phyloP scores from a whole-genome alignment of 108 stramenopile genomes.

The Nannochloropsis granulata region DNA sequence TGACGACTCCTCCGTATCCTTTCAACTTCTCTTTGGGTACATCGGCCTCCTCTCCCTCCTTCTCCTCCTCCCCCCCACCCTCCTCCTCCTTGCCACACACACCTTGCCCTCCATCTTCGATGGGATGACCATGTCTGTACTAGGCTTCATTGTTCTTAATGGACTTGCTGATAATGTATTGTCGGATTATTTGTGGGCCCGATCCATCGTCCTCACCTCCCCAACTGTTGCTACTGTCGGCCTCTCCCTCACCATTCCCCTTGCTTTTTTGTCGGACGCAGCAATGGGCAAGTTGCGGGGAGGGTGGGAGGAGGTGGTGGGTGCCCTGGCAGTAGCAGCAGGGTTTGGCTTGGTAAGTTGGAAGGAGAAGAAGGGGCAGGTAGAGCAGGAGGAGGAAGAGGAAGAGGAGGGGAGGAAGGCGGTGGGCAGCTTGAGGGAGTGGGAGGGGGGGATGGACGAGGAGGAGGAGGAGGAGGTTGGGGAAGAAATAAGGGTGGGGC shows the following conservation, averaged over 20 bases:
- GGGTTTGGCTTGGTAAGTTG: neutral
- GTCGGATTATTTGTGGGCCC: slow-evolving; percentile 71
- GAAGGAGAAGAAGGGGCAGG: neutral
- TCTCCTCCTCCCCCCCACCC: no score
- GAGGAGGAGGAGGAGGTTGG: no score
- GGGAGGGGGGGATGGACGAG: no score
- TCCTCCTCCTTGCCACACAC: no score
- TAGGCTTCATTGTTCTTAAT: slow-evolving; percentile 1
- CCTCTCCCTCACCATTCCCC: slow-evolving; percentile 83
- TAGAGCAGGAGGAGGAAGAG: no score
- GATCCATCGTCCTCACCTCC: slow-evolving; percentile 76
- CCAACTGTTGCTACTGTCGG: slow-evolving; percentile 93
- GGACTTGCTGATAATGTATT: slow-evolving; percentile 10
- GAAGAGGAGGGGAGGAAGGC: no score
- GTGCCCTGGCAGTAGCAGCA: neutral
- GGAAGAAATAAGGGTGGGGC: no score
- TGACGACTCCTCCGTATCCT: slow-evolving; percentile 47
- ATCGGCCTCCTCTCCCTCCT: slow-evolving; percentile 39
- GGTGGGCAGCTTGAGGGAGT: no score
- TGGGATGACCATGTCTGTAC: no score
- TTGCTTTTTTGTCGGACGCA: slow-evolving; percentile 69
- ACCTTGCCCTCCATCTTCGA: no score
- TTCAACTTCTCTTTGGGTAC: slow-evolving; percentile 81
- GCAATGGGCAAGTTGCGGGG: neutral
- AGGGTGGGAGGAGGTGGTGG: neutral